Percentiles rank a stretch among this genome's conserved stretches.
These are phyloP conservation scores for Gymnopilus dilepis DNA, from an alignment of 768 basidiomycete species.

Conservation along the genomic window DNA sequence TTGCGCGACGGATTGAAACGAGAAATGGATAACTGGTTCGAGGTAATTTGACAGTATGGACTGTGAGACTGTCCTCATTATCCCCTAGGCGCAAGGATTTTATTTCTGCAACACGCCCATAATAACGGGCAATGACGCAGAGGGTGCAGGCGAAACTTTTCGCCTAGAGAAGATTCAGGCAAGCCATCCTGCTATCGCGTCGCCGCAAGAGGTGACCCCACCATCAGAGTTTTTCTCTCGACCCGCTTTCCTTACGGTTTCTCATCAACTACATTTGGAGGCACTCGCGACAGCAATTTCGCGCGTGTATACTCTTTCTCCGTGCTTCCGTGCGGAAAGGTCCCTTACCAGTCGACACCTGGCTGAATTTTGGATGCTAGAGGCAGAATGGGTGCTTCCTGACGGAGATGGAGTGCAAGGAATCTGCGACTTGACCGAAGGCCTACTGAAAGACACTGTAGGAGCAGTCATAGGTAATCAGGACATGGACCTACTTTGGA, in stretches of 20 bases:
- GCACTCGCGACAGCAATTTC: conserved; percentile 77
- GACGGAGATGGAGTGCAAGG: conserved; percentile 44
- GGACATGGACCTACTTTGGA: conserved; percentile 46
- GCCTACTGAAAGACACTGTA: conserved; percentile 34
- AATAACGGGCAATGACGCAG: conserved; percentile 90
- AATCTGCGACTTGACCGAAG: conserved; percentile 47
- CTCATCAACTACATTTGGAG: conserved; percentile 95
- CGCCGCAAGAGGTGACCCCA: conserved; percentile 22
- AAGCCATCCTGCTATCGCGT: conserved; percentile 34
- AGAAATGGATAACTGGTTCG: conserved; percentile 70
- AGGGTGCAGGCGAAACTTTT: conserved; percentile 96
- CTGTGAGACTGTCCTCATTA: conserved; percentile 2
- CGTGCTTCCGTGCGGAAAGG: conserved; percentile 93
- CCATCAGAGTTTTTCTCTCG: conserved; percentile 70
- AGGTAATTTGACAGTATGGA: conserved; percentile 46
- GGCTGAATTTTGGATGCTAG: conserved; percentile 99
- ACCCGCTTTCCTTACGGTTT: conserved; percentile 89
- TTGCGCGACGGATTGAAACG: conserved; percentile 64
- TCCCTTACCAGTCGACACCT: conserved; percentile 90
- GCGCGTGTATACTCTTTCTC: conserved; percentile 90
- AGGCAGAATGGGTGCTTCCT: conserved; percentile 81
- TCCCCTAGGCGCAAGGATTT: conserved; percentile 74
- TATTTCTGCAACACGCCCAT: conserved; percentile 83
- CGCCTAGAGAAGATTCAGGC: conserved; percentile 53
- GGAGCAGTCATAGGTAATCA: conserved; percentile 22